Evolutionary conservation across 805 yeast species (phyloP).

Genomic region (Saccharomycopsis babjevae): DNA sequence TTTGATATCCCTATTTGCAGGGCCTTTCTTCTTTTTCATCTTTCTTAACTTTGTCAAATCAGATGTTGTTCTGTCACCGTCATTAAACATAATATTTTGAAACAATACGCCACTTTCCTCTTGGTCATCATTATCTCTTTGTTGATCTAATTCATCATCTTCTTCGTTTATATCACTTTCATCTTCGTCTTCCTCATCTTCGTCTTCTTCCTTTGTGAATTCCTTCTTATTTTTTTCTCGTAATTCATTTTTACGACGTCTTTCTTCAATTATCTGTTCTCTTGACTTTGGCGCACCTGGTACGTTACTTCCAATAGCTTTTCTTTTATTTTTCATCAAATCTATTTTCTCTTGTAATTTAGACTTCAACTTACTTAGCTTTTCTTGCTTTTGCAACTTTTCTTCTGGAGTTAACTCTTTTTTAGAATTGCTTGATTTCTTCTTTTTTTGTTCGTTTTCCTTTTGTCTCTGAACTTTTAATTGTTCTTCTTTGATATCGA

Average conservation of each 20-base stretch:
- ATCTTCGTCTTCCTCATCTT: constrained; percentile 22
- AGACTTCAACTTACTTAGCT: constrained; percentile 61
- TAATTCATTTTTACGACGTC: constrained; percentile 35
- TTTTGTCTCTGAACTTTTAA: constrained; percentile 18
- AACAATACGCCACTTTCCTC: constrained; percentile 45
- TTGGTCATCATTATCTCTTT: constrained; percentile 19
- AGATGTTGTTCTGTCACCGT: constrained; percentile 70
- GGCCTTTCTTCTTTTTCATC: constrained; percentile 63
- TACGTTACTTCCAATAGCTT: constrained; percentile 79
- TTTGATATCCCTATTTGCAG: constrained; percentile 71
- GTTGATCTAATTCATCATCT: constrained; percentile 23
- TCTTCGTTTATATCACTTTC: constrained; percentile 23
- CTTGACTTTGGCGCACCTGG: constrained; percentile 79
- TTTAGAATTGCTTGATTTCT: constrained; percentile 28
- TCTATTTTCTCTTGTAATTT: constrained; percentile 68
- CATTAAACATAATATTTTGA: constrained; percentile 73
- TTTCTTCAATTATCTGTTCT: constrained; percentile 64
- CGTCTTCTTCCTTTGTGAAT: constrained; percentile 29
- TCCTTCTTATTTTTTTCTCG: constrained; percentile 27
- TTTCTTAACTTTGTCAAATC: constrained; percentile 54
- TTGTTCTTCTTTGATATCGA: constrained; percentile 10
- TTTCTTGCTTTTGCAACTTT: constrained; percentile 38
- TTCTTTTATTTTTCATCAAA: constrained; percentile 65
- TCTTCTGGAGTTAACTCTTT: constrained; percentile 36
- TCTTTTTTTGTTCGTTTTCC: constrained; percentile 29